Evolutionary conservation across 768 basidiomycete genomes (phyloP).

Genomic region (Suillus hirtellus): DNA sequence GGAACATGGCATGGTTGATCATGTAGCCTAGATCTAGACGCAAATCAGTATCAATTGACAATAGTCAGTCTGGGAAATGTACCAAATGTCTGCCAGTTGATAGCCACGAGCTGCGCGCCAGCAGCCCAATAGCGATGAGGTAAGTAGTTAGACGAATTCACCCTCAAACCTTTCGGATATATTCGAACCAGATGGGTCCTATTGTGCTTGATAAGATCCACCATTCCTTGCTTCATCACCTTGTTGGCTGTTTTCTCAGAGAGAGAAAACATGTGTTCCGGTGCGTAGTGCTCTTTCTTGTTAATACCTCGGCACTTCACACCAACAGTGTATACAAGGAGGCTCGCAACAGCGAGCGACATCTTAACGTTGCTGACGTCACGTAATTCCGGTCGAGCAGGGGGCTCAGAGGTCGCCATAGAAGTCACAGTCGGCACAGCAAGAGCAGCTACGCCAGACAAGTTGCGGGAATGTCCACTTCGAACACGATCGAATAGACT

Average conservation of each 20-base stretch:
- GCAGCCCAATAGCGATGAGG: conserved; percentile 90
- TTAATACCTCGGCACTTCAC: conserved; percentile 93
- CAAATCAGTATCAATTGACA: conserved; percentile 1
- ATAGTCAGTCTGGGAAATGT: conserved; percentile 23
- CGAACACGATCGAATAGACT: conserved; percentile 45
- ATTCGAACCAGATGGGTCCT: conserved; percentile 78
- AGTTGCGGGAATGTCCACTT: conserved; percentile 27
- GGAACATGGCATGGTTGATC: conserved; percentile 97
- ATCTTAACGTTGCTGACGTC: conserved; percentile 55
- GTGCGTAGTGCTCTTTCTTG: conserved; percentile 80
- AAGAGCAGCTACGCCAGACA: conserved; percentile 19
- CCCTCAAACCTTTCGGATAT: conserved; percentile 82
- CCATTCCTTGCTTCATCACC: conserved; percentile 65
- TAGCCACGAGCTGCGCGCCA: conserved; percentile 86
- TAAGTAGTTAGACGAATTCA: conserved; percentile 84
- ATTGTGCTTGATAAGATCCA: conserved; percentile 84
- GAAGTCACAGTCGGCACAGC: conserved; percentile 15
- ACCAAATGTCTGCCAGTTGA: conserved; percentile 99
- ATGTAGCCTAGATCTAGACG: conserved; percentile 78
- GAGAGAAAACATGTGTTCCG: conserved; percentile 90
- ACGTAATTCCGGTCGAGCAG: conserved; percentile 17
- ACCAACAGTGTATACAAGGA: conserved; percentile 93
- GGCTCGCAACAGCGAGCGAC: conserved; percentile 68
- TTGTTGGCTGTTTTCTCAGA: conserved; percentile 82
- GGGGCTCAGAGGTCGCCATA: conserved; percentile 20